Evolutionary conservation across 2,329 filamentous ascomycete species (phyloP).

Genomic region (Neofusicoccum cordaticola): DNA sequence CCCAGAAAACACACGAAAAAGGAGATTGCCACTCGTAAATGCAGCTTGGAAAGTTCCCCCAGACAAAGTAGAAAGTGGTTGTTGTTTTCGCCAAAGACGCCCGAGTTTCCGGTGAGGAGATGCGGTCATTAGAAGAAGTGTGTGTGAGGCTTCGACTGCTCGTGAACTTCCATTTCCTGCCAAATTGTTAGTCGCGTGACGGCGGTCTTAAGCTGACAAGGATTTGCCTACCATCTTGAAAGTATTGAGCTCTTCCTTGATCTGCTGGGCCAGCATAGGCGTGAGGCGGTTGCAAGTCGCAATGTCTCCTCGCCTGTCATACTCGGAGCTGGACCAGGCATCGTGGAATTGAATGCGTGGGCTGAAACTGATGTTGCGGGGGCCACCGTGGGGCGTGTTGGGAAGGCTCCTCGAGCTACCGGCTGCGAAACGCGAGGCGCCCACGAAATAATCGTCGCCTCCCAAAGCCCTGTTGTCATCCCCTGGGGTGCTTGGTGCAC

Average conservation of each 20-base stretch:
- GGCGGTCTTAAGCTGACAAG: not conserved
- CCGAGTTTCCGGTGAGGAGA: constrained; percentile 37
- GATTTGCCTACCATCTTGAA: constrained; percentile 83
- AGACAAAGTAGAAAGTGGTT: constrained; percentile 23
- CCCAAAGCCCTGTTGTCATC: constrained; percentile 67
- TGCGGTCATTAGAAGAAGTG: constrained; percentile 86
- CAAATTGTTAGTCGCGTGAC: constrained; percentile 38
- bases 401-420: constrained; percentile 78
- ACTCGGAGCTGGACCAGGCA: constrained; percentile 93
- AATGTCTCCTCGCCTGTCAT: constrained; percentile 92
- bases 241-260: constrained; percentile 98
- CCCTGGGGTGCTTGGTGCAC: constrained; percentile 80
- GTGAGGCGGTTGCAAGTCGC: constrained; percentile 97
- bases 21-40: constrained; percentile 40
- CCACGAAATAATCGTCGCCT: constrained; percentile 87
- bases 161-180: constrained; percentile 99
- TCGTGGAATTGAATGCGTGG: constrained; percentile 93
- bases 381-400: constrained; percentile 67
- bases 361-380: constrained; percentile 71
- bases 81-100: constrained; percentile 40
- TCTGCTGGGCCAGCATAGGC: constrained; percentile 95
- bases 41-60: constrained; percentile 33
- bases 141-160: constrained; percentile 97
- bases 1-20: constrained; percentile 39
- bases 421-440: constrained; percentile 65